Conservation (phyloP, 257 asterid species). For the Fraxinus anomala region DNA sequence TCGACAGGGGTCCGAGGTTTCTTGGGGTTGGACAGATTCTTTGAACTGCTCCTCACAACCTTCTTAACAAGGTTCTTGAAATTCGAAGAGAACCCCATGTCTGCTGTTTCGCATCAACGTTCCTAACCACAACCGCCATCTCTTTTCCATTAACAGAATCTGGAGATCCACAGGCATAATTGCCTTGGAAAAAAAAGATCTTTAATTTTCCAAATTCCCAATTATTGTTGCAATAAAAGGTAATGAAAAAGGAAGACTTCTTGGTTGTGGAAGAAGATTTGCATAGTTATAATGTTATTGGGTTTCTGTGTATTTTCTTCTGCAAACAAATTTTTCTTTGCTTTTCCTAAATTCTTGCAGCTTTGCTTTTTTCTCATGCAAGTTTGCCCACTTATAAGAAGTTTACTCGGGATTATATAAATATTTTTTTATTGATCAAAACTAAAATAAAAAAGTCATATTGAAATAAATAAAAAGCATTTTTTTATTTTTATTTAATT, state of each 20-base stretch:
- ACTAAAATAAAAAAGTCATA: no score
- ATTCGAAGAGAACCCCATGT: no score
- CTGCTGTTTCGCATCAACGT: no score
- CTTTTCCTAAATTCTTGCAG: neutral
- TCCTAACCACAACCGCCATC: no score
- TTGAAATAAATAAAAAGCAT: no score
- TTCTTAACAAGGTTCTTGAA: no score
- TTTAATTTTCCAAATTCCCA: neutral
- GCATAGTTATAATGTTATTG: neutral
- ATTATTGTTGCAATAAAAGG: neutral
- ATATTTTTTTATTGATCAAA: no score
- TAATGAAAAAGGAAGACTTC: constrained; percentile 22
- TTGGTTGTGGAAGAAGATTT: constrained; percentile 24
- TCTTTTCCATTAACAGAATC: no score
- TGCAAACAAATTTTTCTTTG: constrained; percentile 9
- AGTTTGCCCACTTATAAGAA: neutral
- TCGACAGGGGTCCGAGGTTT: constrained; percentile 56
- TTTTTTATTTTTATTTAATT: no score
- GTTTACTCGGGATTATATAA: no score
- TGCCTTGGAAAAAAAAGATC: no score
- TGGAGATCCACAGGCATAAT: no score
- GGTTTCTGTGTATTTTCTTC: neutral
- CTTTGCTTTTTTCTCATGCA: neutral
- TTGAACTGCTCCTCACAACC: constrained; percentile 17
- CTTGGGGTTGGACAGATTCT: constrained; percentile 61